Evolutionary conservation across 1,284 basidiomycete species (phyloP).

Genomic region (Anthracocystis panici-leucophaei): DNA sequence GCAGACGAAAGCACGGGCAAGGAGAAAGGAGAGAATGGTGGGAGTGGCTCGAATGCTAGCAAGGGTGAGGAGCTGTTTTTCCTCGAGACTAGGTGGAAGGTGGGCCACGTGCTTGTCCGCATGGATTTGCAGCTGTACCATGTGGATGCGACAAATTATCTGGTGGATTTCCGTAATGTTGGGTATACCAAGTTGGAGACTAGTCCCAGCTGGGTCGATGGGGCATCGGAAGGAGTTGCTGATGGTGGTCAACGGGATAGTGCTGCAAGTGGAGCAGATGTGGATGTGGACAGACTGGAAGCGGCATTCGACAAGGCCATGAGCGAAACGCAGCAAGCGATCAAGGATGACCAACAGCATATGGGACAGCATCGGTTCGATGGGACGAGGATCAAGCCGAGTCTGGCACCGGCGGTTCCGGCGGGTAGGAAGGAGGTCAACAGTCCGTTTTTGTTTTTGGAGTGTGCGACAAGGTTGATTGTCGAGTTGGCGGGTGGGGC

Average conservation of each 20-base stretch:
- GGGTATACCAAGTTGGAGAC: conserved; percentile 78
- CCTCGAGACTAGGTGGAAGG: conserved; percentile 90
- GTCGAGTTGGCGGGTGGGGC: conserved; percentile 58
- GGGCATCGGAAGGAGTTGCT: background rate
- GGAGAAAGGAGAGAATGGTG: conserved; percentile 28
- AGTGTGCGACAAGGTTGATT: conserved; percentile 82
- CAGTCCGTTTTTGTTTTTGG: conserved; percentile 93
- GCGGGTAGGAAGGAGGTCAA: conserved; percentile 84
- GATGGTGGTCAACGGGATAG: background rate
- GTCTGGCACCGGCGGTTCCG: conserved; percentile 52
- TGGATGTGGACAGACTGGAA: conserved; percentile 31
- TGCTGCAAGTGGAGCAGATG: background rate
- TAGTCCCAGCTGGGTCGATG: conserved; percentile 64
- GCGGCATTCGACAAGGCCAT: conserved; percentile 45
- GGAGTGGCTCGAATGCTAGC: conserved; percentile 69
- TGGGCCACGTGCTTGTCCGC: conserved; percentile 74
- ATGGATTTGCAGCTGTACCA: conserved; percentile 98
- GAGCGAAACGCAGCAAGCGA: conserved; percentile 27
- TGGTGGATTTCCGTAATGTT: conserved; percentile 98
- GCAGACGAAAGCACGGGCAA: conserved; percentile 26
- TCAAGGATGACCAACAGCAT: conserved; percentile 34
- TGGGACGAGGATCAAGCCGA: conserved; percentile 44
- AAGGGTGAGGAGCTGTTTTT: conserved; percentile 81
- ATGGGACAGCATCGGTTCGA: conserved; percentile 33
- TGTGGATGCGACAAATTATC: conserved; percentile 93